These are phyloP conservation scores for Arabidopsis suecica DNA, from an alignment of 345 rosid species.

Conservation along the genomic window DNA sequence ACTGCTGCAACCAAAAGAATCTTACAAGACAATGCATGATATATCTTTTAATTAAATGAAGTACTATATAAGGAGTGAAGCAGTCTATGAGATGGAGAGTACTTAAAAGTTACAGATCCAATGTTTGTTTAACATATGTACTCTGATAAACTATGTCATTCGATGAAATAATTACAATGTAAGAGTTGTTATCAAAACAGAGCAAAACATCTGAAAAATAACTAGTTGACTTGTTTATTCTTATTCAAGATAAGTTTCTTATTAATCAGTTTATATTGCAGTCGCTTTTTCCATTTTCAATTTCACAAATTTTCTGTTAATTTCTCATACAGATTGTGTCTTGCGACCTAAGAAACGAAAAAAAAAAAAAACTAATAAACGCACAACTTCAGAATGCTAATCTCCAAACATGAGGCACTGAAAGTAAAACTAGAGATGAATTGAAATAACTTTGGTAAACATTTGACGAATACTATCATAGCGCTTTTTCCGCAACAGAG, in stretches of 20 bases:
- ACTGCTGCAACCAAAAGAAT: not conserved
- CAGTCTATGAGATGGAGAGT: constrained; percentile 1
- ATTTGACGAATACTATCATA: too few species aligned
- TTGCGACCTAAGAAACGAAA: too few species aligned
- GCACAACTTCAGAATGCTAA: too few species aligned
- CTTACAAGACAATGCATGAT: constrained; percentile 7
- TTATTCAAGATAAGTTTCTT: not conserved
- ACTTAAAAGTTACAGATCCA: constrained; percentile 13
- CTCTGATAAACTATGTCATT: not conserved
- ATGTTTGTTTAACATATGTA: constrained; percentile 5
- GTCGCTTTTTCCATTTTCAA: not conserved
- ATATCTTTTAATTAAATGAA: not conserved
- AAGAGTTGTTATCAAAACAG: constrained; percentile 5
- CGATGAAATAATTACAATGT: constrained; percentile 3
- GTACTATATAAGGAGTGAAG: constrained; percentile 17
- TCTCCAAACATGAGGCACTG: too few species aligned
- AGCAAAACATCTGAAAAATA: not conserved
- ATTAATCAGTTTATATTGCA: too few species aligned
- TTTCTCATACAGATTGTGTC: too few species aligned
- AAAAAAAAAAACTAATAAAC: too few species aligned
- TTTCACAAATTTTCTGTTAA: not conserved
- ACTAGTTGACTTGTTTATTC: not conserved
- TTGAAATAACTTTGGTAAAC: too few species aligned
- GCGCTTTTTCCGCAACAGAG: too few species aligned
- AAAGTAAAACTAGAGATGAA: too few species aligned